phyloP scores from a whole-genome alignment of 1,284 basidiomycete species.

The Heterobasidion irregulare region DNA sequence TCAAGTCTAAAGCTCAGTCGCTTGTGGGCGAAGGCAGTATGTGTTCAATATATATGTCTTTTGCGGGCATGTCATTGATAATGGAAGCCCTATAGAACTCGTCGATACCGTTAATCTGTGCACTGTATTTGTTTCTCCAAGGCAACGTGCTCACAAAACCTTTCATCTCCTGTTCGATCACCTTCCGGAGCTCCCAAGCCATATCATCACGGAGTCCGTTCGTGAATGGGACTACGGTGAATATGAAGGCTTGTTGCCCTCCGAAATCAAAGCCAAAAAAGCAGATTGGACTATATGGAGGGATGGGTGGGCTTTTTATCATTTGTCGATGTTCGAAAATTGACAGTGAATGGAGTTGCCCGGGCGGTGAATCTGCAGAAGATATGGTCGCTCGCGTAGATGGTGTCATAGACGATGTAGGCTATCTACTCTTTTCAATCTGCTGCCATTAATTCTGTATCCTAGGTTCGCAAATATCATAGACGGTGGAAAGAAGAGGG shows the following conservation, averaged over 20 bases:
- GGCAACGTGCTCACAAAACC: slow-evolving; percentile 76
- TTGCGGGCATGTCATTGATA: slow-evolving; percentile 5
- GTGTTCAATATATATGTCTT: slow-evolving; percentile 19
- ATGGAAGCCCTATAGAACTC: slow-evolving; percentile 38
- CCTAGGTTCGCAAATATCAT: slow-evolving; percentile 73
- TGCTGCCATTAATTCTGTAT: not conserved
- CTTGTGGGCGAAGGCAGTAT: slow-evolving; percentile 75
- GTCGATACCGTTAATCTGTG: slow-evolving; percentile 79
- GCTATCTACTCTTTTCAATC: slow-evolving; percentile 1
- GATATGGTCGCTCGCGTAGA: slow-evolving; percentile 80
- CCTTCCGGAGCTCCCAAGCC: slow-evolving; percentile 38
- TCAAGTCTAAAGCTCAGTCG: slow-evolving; percentile 53
- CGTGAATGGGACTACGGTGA: slow-evolving; percentile 89
- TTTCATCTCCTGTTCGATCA: slow-evolving; percentile 75
- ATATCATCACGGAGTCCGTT: slow-evolving; percentile 56
- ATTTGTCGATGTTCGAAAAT: not conserved
- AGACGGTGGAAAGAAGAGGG: slow-evolving; percentile 61
- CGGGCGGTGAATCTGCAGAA: slow-evolving; percentile 76
- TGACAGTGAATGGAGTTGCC: slow-evolving; percentile 53
- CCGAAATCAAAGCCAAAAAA: slow-evolving; percentile 64
- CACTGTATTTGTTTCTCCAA: slow-evolving; percentile 76
- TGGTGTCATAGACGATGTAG: slow-evolving; percentile 58
- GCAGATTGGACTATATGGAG: slow-evolving; percentile 77
- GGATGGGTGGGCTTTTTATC: slow-evolving; percentile 52
- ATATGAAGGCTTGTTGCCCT: slow-evolving; percentile 75